Base-by-base conservation (phyloP, 805 yeast genomes). In the Cyberlindnera bimundalis region DNA sequence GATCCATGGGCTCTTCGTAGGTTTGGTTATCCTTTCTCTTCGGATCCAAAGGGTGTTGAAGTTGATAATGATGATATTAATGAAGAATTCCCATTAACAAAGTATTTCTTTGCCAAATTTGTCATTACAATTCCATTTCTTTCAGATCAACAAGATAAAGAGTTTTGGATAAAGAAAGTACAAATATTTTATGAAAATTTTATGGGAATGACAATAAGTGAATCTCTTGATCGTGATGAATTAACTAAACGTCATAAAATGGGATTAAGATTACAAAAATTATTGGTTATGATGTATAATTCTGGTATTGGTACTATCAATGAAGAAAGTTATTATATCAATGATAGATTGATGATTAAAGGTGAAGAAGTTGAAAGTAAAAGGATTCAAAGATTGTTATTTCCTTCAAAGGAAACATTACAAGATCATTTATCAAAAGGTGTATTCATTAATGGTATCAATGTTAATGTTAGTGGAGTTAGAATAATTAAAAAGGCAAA, bases 121-220 rank as follows among this genome's bases (percentile, higher is more conserved):
- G 61, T 90, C 3, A 67, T 71, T 38, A 76, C 82, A 1, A 83
- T 91, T 52, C 98, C 99, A 0, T 81, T 89, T 55, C 66, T 93
- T 24, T 61, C 79, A 26, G 55, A 64, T 19, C 40, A 59, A 33
- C 59, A 62, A 1, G 64, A 71, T 29, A 73, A 74, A 31, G 77
- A 78, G 37, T 86, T 91, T 55, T 91, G 97, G 96, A 76, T 77
- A 37, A 70, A 67, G 33, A 81, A 82, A 35, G 80, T 89, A 0
- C 96, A 90, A 62, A 80, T 81, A 19, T 87, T 90, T 55, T 76
- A 83, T 55, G 95, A 89, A 56, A 75, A 81, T 40, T 81, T 93
- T 65, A 82, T 85, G 60, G 64, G 71, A 16, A 78, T 86, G 58
- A 76, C 78, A 31, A 77, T 91, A 36, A 79, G 89, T 47, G 75